Evolutionary conservation across 495 filamentous ascomycete species (phyloP).

Genomic region (Tuber umbilicatum): DNA sequence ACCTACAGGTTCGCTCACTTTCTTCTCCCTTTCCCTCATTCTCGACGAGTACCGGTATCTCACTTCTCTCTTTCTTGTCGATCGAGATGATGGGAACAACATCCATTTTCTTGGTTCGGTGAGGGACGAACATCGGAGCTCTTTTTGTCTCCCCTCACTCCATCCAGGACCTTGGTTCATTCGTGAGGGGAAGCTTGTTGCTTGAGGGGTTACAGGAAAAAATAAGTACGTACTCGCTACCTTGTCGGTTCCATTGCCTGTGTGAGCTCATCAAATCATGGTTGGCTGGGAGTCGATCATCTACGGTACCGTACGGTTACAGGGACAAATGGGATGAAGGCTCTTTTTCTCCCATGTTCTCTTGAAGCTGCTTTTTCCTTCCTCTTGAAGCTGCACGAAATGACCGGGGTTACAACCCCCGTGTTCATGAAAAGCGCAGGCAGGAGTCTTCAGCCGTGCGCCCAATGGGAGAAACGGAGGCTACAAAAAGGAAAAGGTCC

Average conservation of each 20-base stretch:
- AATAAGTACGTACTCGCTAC: not conserved
- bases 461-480: not conserved
- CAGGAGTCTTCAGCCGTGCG: not conserved
- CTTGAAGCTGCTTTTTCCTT: not conserved
- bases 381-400: not conserved
- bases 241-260: not conserved
- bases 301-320: not conserved
- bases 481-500: not conserved
- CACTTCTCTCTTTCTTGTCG: not conserved
- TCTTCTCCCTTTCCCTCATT: not conserved
- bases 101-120: not conserved
- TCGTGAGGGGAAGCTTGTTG: not conserved
- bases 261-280: conserved; percentile 2
- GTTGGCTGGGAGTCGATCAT: not conserved
- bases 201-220: not conserved
- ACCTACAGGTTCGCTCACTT: not conserved
- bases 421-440: not conserved
- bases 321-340: not conserved
- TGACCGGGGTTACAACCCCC: not conserved
- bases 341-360: not conserved
- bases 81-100: not conserved
- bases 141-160: not conserved
- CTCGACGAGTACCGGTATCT: not conserved
- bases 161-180: not conserved
- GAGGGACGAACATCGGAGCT: not conserved